These are phyloP conservation scores for Cucumis melo DNA, from an alignment of 306 rosid species.

Conservation along the genomic window DNA sequence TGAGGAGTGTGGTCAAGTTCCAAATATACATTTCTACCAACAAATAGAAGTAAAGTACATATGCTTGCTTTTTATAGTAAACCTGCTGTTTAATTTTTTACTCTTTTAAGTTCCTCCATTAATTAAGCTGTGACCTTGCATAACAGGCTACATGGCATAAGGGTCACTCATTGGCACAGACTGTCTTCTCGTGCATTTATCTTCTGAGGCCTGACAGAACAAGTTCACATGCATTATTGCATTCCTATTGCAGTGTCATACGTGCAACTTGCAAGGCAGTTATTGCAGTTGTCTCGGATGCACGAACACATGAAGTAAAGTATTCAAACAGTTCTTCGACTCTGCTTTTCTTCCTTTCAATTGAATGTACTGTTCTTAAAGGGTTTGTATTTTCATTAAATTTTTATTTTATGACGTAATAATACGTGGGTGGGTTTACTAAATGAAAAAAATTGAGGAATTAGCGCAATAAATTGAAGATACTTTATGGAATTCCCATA, in stretches of 20 bases:
- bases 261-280: slow-evolving; percentile 83
- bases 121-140: slow-evolving; percentile 5
- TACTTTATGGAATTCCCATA: not conserved
- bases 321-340: slow-evolving; percentile 47
- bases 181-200: slow-evolving; percentile 94
- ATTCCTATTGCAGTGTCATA: slow-evolving; percentile 68
- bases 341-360: slow-evolving; percentile 3
- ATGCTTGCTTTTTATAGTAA: not conserved
- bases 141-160: slow-evolving; percentile 99
- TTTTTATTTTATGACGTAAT: not conserved
- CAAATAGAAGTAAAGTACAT: too few species aligned
- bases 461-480: not conserved
- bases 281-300: slow-evolving; percentile 67
- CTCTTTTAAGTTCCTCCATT: not conserved
- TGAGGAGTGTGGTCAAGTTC: not conserved
- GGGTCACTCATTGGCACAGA: slow-evolving; percentile 97
- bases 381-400: not conserved
- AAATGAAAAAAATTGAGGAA: not conserved
- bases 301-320: slow-evolving; percentile 99
- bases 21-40: not conserved
- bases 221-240: slow-evolving; percentile 64
- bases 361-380: not conserved
- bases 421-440: not conserved
- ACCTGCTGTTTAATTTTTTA: not conserved
- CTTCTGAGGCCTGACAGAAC: slow-evolving; percentile 83